Evolutionary conservation across 345 rosid species (phyloP).

Genomic region (Boechera divaricarpa): DNA sequence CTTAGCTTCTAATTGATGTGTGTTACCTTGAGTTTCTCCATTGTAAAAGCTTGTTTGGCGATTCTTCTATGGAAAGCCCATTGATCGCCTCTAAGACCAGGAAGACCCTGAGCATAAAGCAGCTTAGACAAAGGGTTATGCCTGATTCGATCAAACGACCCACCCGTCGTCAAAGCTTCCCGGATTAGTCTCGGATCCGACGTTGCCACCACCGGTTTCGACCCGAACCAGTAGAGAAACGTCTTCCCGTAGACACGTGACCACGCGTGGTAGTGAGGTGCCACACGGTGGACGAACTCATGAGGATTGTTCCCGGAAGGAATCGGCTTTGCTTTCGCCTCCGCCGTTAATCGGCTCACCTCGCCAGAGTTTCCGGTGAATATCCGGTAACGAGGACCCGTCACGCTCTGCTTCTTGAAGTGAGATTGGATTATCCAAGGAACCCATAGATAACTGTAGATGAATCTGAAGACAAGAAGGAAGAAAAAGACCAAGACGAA

Average conservation of each 20-base stretch:
- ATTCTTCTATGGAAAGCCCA: conserved; percentile 79
- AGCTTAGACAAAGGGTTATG: conserved; percentile 61
- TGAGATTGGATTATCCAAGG: conserved; percentile 64
- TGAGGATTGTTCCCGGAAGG: conserved; percentile 46
- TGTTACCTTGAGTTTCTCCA: conserved; percentile 73
- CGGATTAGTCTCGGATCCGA: conserved; percentile 69
- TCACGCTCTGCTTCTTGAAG: conserved; percentile 57
- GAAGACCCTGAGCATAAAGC: conserved; percentile 75
- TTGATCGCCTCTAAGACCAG: conserved; percentile 62
- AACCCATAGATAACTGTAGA: conserved; percentile 52
- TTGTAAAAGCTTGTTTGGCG: conserved; percentile 62
- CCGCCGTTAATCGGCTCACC: conserved; percentile 48
- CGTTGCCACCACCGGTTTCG: conserved; percentile 62
- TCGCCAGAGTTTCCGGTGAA: conserved; percentile 70
- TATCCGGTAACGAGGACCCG: conserved; percentile 65
- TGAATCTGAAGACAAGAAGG: conserved; percentile 45
- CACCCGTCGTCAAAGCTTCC: conserved; percentile 54
- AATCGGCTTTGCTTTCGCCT: conserved; percentile 56
- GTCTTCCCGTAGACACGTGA: conserved; percentile 59
- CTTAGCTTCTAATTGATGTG: conserved; percentile 10
- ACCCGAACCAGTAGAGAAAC: conserved; percentile 86
- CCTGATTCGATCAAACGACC: conserved; percentile 49
- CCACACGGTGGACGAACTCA: conserved; percentile 52
- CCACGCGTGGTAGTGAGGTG: conserved; percentile 69
- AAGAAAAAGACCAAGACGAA: conserved; percentile 37